Conservation (phyloP, 352 stramenopile species). For the Pythium plurisporium region DNA sequence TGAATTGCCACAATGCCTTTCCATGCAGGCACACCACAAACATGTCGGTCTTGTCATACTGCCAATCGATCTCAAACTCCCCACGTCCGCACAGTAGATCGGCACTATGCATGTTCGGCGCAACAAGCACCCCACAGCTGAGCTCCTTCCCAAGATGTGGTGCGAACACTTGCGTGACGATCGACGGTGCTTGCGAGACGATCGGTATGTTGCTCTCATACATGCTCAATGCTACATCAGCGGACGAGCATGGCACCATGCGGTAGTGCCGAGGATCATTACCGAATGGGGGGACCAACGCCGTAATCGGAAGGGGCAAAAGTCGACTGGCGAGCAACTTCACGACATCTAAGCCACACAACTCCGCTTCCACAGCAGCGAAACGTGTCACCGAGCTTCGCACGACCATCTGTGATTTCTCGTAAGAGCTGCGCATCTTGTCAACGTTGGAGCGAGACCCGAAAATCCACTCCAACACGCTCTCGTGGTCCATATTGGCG, state of each 20-base stretch:
- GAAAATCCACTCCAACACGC: conserved; percentile 11
- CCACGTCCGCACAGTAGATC: conserved; percentile 8
- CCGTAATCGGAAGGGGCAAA: background rate
- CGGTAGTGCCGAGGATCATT: background rate
- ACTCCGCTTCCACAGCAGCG: background rate
- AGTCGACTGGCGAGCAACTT: background rate
- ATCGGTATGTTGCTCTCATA: conserved; percentile 6
- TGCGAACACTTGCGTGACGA: conserved; percentile 5
- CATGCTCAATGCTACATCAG: background rate
- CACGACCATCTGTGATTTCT: background rate
- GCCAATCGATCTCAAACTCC: conserved; percentile 29
- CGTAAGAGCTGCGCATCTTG: conserved; percentile 3
- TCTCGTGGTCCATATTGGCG: background rate
- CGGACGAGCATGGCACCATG: background rate
- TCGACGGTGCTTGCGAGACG: background rate
- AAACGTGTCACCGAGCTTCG: conserved; percentile 3
- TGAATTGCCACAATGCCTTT: conserved; percentile 26
- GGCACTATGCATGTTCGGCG: conserved; percentile 12
- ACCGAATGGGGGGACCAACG: background rate
- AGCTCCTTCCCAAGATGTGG: conserved; percentile 3
- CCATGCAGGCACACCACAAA: conserved; percentile 43
- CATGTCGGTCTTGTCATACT: conserved; percentile 31
- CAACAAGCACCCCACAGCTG: background rate
- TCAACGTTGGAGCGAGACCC: conserved; percentile 3
- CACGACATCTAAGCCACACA: conserved; percentile 9